Evolutionary conservation across 306 rosid species (phyloP).

Genomic region (Prunus kanzakura): DNA sequence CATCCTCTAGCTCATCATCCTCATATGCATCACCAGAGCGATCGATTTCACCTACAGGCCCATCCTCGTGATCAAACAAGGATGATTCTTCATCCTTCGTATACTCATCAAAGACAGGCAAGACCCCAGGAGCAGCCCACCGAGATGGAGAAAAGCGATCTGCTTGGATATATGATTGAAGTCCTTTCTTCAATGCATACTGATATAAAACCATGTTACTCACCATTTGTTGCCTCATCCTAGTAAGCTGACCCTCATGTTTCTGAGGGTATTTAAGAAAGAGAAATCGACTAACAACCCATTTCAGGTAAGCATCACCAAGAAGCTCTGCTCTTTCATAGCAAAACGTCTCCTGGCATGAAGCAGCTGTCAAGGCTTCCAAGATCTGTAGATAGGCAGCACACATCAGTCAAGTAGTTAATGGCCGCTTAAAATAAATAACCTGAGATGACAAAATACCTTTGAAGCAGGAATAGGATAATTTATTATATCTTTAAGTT

Average conservation of each 20-base stretch:
- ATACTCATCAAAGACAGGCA: constrained; percentile 92
- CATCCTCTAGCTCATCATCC: constrained; percentile 83
- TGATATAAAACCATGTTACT: constrained; percentile 95
- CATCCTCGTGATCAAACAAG: constrained; percentile 66
- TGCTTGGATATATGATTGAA: constrained; percentile 95
- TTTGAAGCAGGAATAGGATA: constrained; percentile 69
- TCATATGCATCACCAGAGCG: constrained; percentile 38
- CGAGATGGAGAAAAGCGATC: constrained; percentile 97
- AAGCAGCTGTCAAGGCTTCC: constrained; percentile 99
- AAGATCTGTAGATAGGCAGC: constrained; percentile 61
- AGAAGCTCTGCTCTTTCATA: constrained; percentile 99
- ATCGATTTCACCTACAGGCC: constrained; percentile 32
- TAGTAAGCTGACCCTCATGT: constrained; percentile 98
- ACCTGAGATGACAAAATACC: constrained; percentile 46
- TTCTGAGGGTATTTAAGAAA: constrained; percentile 95
- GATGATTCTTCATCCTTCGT: constrained; percentile 79
- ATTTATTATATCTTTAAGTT: constrained; percentile 68
- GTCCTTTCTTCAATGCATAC: constrained; percentile 75
- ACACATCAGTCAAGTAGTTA: constrained; percentile 21
- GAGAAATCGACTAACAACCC: constrained; percentile 96
- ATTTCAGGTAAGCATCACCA: constrained; percentile 97
- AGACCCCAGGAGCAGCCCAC: constrained; percentile 99
- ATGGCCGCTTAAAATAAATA: constrained; percentile 18
- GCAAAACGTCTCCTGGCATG: constrained; percentile 99
- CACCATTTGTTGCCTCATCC: constrained; percentile 99